Evolutionary conservation across 2,329 filamentous ascomycete species (phyloP), one percentile per base, ranked within the genome.

Genomic region (Ceratocystis cacaofunesta): DNA sequence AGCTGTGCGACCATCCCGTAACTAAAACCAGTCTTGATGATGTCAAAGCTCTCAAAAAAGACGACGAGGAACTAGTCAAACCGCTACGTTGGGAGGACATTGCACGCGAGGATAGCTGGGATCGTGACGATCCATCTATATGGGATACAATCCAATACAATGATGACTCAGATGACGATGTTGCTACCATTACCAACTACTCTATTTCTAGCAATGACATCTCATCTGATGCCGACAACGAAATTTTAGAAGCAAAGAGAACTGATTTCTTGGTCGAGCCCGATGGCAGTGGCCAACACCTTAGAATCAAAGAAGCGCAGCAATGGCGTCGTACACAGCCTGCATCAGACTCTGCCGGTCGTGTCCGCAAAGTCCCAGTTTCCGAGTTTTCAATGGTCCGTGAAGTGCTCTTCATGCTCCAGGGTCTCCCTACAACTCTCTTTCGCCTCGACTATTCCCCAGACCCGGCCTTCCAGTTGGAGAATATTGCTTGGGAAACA

Each of bases 341-440:
- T 68, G 80, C 57, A 62, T 75, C 65, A 62, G 75, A 78, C 22
- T 62, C 71, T 2, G 68, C 70, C 8, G 74, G 72, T 0, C 71
- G 70, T 43, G 68, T 73, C 0, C 74, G 74, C 41, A 79, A 79
- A 66, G 73, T 77, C 0, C 70, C 74, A 1, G 77, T 92, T 5
- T 83, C 87, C 0, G 92, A 96, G 72, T 77, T 88, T 1, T 85
- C 92, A 69, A 78, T 86, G 10, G 76, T 92, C 30, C 84, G 90
- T 61, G 91, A 97, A 64, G 82, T 85, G 0, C 77, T 96, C 0
- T 92, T 90, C 70, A 95, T 96, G 89, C 80, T 97, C 0, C 83
- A 85, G 64, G 92, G 92, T 0, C 76, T 94, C 3, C 82, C 85
- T 5, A 92, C 88, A 1, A 86, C 85, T 1, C 72, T 96, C 0